phyloP scores from a whole-genome alignment of 805 yeast species.

The Yamadazyma phyllophila region DNA sequence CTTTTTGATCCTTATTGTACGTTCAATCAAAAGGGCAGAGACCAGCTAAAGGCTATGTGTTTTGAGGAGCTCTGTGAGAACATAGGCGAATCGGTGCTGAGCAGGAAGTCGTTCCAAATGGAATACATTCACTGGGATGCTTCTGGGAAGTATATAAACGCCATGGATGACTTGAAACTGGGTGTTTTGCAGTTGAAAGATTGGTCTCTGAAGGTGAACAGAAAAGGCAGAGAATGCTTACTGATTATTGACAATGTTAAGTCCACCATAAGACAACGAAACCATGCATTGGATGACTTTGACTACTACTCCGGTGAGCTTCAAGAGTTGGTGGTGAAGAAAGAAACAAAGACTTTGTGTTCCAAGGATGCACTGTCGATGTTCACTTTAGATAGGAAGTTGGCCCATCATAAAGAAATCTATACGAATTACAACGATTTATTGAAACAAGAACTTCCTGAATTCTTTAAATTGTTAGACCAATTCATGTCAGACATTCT shows the following conservation, averaged over 20 bases:
- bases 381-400: slow-evolving; percentile 24
- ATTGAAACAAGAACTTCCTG: slow-evolving; percentile 49
- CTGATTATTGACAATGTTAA: slow-evolving; percentile 9
- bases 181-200: neutral
- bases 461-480: slow-evolving; percentile 33
- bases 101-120: neutral
- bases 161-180: neutral
- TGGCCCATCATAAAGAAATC: slow-evolving; percentile 18
- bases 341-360: slow-evolving; percentile 35
- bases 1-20: slow-evolving; percentile 23
- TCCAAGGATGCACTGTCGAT: slow-evolving; percentile 28
- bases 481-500: slow-evolving; percentile 20
- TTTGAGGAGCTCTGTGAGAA: slow-evolving; percentile 7
- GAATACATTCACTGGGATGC: slow-evolving; percentile 8
- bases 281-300: slow-evolving; percentile 35
- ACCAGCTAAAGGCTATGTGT: slow-evolving; percentile 9
- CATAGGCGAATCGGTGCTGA: slow-evolving; percentile 1
- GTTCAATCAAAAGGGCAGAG: slow-evolving; percentile 9
- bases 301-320: slow-evolving; percentile 30
- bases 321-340: slow-evolving; percentile 28
- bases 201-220: neutral
- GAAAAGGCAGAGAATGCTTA: slow-evolving; percentile 5
- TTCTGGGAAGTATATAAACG: neutral
- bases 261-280: slow-evolving; percentile 10
- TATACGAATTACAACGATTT: slow-evolving; percentile 36